These are phyloP conservation scores for Leucosporidium creatinivorum DNA, from an alignment of 768 basidiomycete species.

Conservation along the genomic window DNA sequence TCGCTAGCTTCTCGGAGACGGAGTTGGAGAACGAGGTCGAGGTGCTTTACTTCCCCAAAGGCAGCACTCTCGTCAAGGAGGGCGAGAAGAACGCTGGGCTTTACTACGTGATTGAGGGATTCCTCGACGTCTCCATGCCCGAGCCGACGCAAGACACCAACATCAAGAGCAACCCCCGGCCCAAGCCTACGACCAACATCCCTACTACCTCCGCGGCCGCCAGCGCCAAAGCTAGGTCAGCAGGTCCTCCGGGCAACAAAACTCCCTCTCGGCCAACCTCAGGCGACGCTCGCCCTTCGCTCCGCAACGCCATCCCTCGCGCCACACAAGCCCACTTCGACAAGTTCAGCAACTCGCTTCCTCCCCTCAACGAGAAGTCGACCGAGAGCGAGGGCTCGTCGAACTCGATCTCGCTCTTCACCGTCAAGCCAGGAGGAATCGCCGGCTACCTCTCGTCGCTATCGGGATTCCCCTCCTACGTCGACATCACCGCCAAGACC, in stretches of 20 bases:
- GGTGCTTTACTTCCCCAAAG: slow-evolving; percentile 84
- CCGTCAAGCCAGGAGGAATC: slow-evolving; percentile 93
- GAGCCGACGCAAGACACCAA: slow-evolving; percentile 38
- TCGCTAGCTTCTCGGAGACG: slow-evolving; percentile 50
- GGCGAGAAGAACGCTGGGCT: slow-evolving; percentile 70
- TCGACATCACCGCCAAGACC: slow-evolving; percentile 93
- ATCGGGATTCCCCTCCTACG: slow-evolving; percentile 85
- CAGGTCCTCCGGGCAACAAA: background rate
- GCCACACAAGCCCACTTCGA: background rate
- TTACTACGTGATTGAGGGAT: slow-evolving; percentile 93
- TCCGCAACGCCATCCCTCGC: background rate
- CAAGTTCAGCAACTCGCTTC: background rate
- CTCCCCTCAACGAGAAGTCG: background rate
- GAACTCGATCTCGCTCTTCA: slow-evolving; percentile 56
- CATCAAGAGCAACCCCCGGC: background rate
- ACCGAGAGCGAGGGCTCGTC: slow-evolving; percentile 38
- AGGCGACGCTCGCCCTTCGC: background rate
- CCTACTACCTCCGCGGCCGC: background rate
- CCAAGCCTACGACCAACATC: slow-evolving; percentile 5
- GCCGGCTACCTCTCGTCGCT: slow-evolving; percentile 93
- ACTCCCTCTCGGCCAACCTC: background rate
- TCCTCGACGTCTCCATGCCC: slow-evolving; percentile 82
- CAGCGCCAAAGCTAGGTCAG: background rate
- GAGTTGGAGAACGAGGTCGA: slow-evolving; percentile 95
- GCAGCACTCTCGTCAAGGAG: slow-evolving; percentile 73